Percentiles rank a stretch among this genome's conserved stretches.
Conservation (phyloP, 192 early-diverging fungal species). For the Coemansia sp. region DNA sequence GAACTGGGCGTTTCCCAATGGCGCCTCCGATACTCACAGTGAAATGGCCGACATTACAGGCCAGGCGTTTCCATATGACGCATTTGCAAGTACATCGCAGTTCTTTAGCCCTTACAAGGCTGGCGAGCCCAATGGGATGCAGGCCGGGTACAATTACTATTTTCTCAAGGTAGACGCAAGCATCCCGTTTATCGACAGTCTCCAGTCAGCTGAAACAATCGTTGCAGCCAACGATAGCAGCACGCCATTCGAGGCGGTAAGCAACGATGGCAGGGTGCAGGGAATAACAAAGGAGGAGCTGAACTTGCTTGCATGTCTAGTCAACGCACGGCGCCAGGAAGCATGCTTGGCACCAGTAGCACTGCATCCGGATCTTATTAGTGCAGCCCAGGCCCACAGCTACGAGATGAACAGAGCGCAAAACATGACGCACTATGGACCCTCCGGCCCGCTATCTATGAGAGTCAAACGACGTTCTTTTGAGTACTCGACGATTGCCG, state of each 20-base stretch:
- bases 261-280: slow-evolving; percentile 16
- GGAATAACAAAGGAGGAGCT: slow-evolving; percentile 45
- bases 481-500: slow-evolving; percentile 18
- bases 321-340: slow-evolving; percentile 44
- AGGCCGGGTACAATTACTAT: slow-evolving; percentile 23
- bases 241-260: slow-evolving; percentile 30
- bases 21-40: neutral
- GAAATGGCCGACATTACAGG: slow-evolving; percentile 10
- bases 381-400: slow-evolving; percentile 48
- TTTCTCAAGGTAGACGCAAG: slow-evolving; percentile 30
- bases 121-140: slow-evolving; percentile 22
- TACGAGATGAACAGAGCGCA: slow-evolving; percentile 46
- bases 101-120: slow-evolving; percentile 3
- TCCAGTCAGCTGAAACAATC: slow-evolving; percentile 20
- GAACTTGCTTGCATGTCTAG: slow-evolving; percentile 37
- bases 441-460: slow-evolving; percentile 16
- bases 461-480: slow-evolving; percentile 42
- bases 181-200: slow-evolving; percentile 31
- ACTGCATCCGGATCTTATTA: slow-evolving; percentile 32
- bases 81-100: slow-evolving; percentile 2
- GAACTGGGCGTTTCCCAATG: slow-evolving; percentile 47
- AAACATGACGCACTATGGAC: slow-evolving; percentile 42
- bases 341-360: slow-evolving; percentile 45
- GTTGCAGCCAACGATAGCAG: slow-evolving; percentile 12
- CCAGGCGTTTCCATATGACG: slow-evolving; percentile 26